Evolutionary conservation across 257 asterid species (phyloP).

Genomic region (Ocimum tenuiflorum): DNA sequence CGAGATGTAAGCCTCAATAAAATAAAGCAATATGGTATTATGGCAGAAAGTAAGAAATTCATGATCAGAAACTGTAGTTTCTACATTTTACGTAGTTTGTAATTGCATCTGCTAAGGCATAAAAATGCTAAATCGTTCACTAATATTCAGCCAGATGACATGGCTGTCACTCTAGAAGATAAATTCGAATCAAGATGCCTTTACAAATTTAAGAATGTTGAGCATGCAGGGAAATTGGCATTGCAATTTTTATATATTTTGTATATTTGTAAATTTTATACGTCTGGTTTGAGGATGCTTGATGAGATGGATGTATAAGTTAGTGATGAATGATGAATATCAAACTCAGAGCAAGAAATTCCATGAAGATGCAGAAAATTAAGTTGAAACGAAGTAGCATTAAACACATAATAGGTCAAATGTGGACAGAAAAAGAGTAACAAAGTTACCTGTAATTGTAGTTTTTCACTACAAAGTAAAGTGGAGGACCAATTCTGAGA

Average conservation of each 20-base stretch:
- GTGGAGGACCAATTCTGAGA: constrained; percentile 94
- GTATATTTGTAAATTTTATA: not conserved
- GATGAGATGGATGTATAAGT: not conserved
- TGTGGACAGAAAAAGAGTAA: not conserved
- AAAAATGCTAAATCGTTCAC: not conserved
- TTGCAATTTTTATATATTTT: not conserved
- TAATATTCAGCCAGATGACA: not conserved
- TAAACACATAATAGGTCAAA: not conserved
- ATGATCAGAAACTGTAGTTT: not conserved
- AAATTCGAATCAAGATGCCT: not conserved
- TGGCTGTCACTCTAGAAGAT: not conserved
- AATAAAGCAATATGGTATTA: no score
- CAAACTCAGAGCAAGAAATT: not conserved
- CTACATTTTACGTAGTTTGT: not conserved
- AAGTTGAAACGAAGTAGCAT: not conserved
- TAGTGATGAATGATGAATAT: not conserved
- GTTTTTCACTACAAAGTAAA: constrained; percentile 84
- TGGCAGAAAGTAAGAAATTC: not conserved
- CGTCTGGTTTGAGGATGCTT: not conserved
- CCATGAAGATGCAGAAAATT: not conserved
- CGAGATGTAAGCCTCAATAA: not conserved
- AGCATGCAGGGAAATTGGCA: constrained; percentile 1
- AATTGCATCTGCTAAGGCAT: not conserved
- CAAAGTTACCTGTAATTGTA: constrained; percentile 68
- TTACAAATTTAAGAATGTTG: not conserved